Conservation (phyloP, 2,329 filamentous ascomycete species). For the Aspergillus cejpii region DNA sequence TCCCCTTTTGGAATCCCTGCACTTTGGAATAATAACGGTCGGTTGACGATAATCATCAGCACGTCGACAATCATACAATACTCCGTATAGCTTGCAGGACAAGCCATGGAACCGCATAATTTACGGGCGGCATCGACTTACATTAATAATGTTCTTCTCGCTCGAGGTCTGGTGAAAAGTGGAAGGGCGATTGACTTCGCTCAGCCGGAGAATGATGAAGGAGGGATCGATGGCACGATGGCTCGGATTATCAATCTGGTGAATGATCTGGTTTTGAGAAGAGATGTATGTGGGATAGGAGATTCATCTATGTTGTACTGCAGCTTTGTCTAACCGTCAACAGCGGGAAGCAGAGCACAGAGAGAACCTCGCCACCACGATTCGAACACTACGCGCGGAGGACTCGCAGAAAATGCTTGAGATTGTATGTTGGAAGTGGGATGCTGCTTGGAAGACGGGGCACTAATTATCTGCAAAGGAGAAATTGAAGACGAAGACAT, state of each 20-base stretch:
- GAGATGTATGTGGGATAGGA: conserved; percentile 60
- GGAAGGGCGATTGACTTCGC: conserved; percentile 67
- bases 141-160: conserved; percentile 60
- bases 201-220: conserved; percentile 57
- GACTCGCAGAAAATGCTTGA: conserved; percentile 66
- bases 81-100: conserved; percentile 21
- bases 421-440: conserved; percentile 44
- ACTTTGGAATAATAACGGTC: conserved; percentile 12
- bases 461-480: conserved; percentile 35
- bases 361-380: conserved; percentile 70
- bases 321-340: conserved; percentile 1
- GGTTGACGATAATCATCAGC: conserved; percentile 2
- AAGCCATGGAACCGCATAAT: conserved; percentile 44
- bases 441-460: not conserved
- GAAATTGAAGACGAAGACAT: conserved; percentile 49
- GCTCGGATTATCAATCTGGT: conserved; percentile 84
- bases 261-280: conserved; percentile 82
- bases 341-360: conserved; percentile 85
- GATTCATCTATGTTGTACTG: not conserved
- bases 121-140: conserved; percentile 57
- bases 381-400: conserved; percentile 69
- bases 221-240: conserved; percentile 61
- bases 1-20: conserved; percentile 33
- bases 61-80: conserved; percentile 3
- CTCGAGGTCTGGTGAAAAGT: conserved; percentile 56